These are phyloP conservation scores for Microstroma glucosiphilum DNA, from an alignment of 1,284 basidiomycete genomes.

Conservation along the genomic window DNA sequence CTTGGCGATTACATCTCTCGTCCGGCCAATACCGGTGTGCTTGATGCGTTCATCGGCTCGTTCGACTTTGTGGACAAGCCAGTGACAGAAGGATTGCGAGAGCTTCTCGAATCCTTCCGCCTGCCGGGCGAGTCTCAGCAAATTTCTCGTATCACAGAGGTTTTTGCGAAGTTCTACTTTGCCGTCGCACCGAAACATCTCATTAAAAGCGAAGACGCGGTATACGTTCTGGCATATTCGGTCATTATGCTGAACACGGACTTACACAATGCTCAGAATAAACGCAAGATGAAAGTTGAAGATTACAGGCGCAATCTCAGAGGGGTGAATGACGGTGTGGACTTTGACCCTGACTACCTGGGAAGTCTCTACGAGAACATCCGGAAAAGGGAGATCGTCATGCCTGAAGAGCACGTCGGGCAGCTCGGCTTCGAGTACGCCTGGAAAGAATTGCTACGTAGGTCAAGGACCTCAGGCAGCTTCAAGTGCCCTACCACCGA, in stretches of 20 bases:
- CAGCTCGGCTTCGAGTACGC: slow-evolving; percentile 97
- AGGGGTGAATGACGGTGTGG: slow-evolving; percentile 79
- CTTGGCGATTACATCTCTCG: slow-evolving; percentile 89
- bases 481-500: slow-evolving; percentile 72
- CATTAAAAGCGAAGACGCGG: slow-evolving; percentile 83
- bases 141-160: slow-evolving; percentile 88
- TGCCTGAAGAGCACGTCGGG: slow-evolving; percentile 96
- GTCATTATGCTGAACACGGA: slow-evolving; percentile 99
- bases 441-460: slow-evolving; percentile 87
- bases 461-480: slow-evolving; percentile 73
- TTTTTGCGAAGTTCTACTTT: slow-evolving; percentile 86
- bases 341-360: slow-evolving; percentile 80
- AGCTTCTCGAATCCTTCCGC: slow-evolving; percentile 86
- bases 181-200: slow-evolving; percentile 73
- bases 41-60: slow-evolving; percentile 78
- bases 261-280: slow-evolving; percentile 91
- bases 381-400: slow-evolving; percentile 85
- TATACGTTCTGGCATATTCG: slow-evolving; percentile 88
- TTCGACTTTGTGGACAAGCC: slow-evolving; percentile 90
- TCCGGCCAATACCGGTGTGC: slow-evolving; percentile 75
- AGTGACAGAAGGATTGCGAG: slow-evolving; percentile 88
- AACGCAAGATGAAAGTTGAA: slow-evolving; percentile 94
- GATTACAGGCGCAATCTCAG: slow-evolving; percentile 88
- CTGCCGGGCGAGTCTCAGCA: slow-evolving; percentile 93
- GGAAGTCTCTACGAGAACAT: slow-evolving; percentile 89